Conservation (phyloP, 2,329 filamentous ascomycete species). For the Mollisia scopiformis region DNA sequence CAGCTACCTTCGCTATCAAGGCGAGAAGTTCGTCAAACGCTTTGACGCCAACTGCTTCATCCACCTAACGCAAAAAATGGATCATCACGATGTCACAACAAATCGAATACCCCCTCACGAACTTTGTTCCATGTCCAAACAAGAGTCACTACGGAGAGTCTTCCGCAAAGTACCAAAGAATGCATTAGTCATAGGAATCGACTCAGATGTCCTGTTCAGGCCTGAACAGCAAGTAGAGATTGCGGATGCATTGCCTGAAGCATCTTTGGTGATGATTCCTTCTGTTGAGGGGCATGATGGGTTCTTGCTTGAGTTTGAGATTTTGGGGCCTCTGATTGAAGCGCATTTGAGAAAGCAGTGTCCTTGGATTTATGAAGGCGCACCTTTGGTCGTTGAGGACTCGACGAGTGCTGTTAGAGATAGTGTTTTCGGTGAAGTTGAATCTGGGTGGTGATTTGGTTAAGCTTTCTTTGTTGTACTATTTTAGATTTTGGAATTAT, state of each 20-base stretch:
- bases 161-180: not conserved
- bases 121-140: not conserved
- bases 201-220: not conserved
- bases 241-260: not conserved
- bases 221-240: not conserved
- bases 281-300: not conserved
- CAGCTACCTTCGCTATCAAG: constrained; percentile 96
- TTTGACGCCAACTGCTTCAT: constrained; percentile 99
- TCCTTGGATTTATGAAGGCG: not conserved
- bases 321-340: not conserved
- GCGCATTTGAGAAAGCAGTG: not conserved
- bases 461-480: not conserved
- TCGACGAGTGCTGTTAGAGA: not conserved
- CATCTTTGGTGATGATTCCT: not conserved
- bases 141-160: not conserved
- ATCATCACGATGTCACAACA: constrained; percentile 88
- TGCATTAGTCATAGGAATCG: not conserved
- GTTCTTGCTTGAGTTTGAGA: not conserved
- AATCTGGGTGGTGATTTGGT: not conserved
- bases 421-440: not conserved
- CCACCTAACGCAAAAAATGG: constrained; percentile 94
- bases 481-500: not conserved
- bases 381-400: not conserved
- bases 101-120: not conserved
- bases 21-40: constrained; percentile 92